These are phyloP conservation scores for Tetracladium setigerum DNA, from an alignment of 495 filamentous ascomycete genomes.

Conservation along the genomic window DNA sequence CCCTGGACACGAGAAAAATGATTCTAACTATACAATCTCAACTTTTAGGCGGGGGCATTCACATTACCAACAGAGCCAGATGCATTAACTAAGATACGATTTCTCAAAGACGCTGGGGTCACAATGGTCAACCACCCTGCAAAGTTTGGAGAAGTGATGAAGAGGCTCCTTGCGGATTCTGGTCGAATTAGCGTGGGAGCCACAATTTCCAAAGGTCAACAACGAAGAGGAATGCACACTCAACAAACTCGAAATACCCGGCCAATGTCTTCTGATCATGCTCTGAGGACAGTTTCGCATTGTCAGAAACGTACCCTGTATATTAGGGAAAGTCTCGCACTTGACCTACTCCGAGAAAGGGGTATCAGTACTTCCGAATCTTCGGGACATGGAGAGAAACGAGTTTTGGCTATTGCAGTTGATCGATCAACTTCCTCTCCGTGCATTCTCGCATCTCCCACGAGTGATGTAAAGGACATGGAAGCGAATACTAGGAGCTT, in stretches of 20 bases:
- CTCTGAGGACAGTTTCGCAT: not conserved
- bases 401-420: slow-evolving; percentile 52
- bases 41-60: slow-evolving; percentile 61
- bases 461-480: slow-evolving; percentile 25
- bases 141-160: slow-evolving; percentile 70
- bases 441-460: slow-evolving; percentile 57
- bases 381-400: slow-evolving; percentile 25
- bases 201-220: slow-evolving; percentile 24
- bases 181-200: slow-evolving; percentile 14
- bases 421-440: slow-evolving; percentile 58
- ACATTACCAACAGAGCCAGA: slow-evolving; percentile 57
- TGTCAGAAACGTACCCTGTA: slow-evolving; percentile 49
- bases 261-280: not conserved
- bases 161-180: slow-evolving; percentile 37
- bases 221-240: slow-evolving; percentile 46
- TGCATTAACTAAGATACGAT: slow-evolving; percentile 56
- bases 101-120: slow-evolving; percentile 62
- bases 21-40: too few species aligned
- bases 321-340: slow-evolving; percentile 48
- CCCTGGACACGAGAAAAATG: too few species aligned
- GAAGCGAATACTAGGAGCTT: slow-evolving; percentile 40
- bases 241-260: slow-evolving; percentile 18
- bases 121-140: slow-evolving; percentile 75
- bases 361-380: slow-evolving; percentile 40
- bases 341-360: slow-evolving; percentile 49